Conservation (phyloP, 345 rosid species). For the Clarkia xantiana region DNA sequence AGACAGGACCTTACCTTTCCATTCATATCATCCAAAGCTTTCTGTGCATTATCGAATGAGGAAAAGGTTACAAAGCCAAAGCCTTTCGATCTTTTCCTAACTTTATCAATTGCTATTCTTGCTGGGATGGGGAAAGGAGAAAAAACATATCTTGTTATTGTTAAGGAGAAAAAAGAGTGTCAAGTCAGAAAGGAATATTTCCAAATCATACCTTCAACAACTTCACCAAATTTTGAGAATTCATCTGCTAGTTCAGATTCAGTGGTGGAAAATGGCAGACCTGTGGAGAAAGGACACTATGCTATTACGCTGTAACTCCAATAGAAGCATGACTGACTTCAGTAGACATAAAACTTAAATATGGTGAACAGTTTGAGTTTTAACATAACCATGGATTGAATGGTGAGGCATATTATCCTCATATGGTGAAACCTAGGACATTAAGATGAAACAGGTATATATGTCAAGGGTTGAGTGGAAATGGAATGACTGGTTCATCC, state of each 20-base stretch:
- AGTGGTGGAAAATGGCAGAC: slow-evolving; percentile 38
- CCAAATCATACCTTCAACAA: slow-evolving; percentile 27
- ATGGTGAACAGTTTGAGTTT: too few relatives aligned
- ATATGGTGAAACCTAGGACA: too few relatives aligned
- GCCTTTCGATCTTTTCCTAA: slow-evolving; percentile 33
- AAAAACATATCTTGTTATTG: background rate
- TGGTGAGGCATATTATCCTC: too few relatives aligned
- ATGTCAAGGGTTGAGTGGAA: too few relatives aligned
- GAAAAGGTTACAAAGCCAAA: slow-evolving; percentile 44
- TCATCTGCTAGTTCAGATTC: slow-evolving; percentile 24
- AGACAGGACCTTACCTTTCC: slow-evolving; percentile 28
- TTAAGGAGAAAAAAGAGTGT: background rate
- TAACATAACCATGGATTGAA: too few relatives aligned
- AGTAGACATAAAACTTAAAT: background rate
- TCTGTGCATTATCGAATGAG: slow-evolving; percentile 26
- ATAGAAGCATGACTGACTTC: background rate
- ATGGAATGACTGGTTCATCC: too few relatives aligned
- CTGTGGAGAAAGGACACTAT: slow-evolving; percentile 9
- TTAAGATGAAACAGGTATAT: too few relatives aligned
- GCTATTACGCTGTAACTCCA: too few relatives aligned
- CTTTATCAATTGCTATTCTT: slow-evolving; percentile 26
- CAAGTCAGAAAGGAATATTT: background rate
- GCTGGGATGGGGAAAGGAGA: slow-evolving; percentile 18
- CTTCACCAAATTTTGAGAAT: slow-evolving; percentile 46
- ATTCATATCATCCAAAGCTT: slow-evolving; percentile 39